These are phyloP conservation scores for Tricholoma sp. DNA, from an alignment of 768 basidiomycete species.

Conservation along the genomic window DNA sequence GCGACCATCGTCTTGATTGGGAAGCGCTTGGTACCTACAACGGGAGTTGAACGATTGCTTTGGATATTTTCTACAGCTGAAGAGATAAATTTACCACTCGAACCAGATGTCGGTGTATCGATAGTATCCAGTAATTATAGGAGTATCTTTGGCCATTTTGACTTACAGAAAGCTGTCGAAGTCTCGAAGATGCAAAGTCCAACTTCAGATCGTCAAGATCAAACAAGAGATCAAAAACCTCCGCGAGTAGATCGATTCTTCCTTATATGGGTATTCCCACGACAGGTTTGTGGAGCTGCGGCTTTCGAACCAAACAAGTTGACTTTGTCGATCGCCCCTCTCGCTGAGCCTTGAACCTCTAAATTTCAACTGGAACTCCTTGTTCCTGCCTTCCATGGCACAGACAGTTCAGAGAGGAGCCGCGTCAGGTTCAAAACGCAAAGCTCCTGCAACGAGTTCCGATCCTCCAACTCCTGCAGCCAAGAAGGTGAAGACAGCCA, in stretches of 20 bases:
- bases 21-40: conserved; percentile 51
- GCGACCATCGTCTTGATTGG: conserved; percentile 52
- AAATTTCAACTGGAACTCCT: background rate
- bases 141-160: conserved; percentile 25
- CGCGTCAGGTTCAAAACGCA: conserved; percentile 40
- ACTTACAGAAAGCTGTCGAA: background rate
- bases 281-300: conserved; percentile 6
- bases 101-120: conserved; percentile 84
- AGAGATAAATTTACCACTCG: conserved; percentile 49
- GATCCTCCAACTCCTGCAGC: conserved; percentile 43
- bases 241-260: background rate
- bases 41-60: background rate
- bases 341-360: background rate
- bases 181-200: background rate
- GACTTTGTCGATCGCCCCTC: conserved; percentile 8
- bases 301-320: conserved; percentile 22
- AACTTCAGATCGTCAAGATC: too few species aligned
- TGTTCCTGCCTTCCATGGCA: conserved; percentile 43
- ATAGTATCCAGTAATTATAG: conserved; percentile 67
- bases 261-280: conserved; percentile 4
- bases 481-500: conserved; percentile 49
- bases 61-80: background rate
- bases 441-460: conserved; percentile 36
- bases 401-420: conserved; percentile 60
- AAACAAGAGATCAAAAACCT: background rate